Evolutionary conservation across 345 rosid genomes (phyloP), one percentile per base, ranked within the genome.

Genomic region (Mallotus nudiflorus): DNA sequence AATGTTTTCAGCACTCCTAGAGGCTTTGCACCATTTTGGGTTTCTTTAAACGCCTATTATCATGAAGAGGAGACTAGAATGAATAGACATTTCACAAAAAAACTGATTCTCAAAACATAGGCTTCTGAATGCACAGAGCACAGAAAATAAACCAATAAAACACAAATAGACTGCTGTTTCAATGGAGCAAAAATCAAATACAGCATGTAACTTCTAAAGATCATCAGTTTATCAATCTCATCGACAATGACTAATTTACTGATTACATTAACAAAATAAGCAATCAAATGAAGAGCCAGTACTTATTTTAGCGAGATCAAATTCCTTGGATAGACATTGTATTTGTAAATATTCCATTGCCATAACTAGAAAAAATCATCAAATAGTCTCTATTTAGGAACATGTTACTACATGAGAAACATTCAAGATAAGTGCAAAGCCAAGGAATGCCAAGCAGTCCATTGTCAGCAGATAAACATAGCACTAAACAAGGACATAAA

Each of bases 1-100:
- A 89, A 73, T 31, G 97, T 95, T 82, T 82, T 85, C 78, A 72
- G 56, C 48, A 95, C 97, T 49, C 99, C 99, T 9, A 97, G 89
- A 73, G 93, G 87, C 87, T 88, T 92, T 78, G 79, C 75, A 65
- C 85, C 80, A 14, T 44, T 68, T 72, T 85, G 85, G 10, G 88
- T 78, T 24, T 75, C 91, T 84, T 87, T 86, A 51, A 89, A 94
- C 65, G 97, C 97, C 99, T 96, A 66, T 15, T 33, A 56, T 67
- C 55, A 63, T 10, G 6, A 62, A 35, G 52, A 39, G 33, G 39
- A 37, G n/a, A 25, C 20, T 20, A 70, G 1, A 70, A 49, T 42
- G 64, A 44, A 42, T 40, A 19, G 49, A 59, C 42, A 15, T 22
- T 69, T n/a, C 20, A 69, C 7, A 45, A 59, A 37, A n/a, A 67